Conservation (phyloP, 2,329 filamentous ascomycete genomes). For the Aspergillus japonicus region DNA sequence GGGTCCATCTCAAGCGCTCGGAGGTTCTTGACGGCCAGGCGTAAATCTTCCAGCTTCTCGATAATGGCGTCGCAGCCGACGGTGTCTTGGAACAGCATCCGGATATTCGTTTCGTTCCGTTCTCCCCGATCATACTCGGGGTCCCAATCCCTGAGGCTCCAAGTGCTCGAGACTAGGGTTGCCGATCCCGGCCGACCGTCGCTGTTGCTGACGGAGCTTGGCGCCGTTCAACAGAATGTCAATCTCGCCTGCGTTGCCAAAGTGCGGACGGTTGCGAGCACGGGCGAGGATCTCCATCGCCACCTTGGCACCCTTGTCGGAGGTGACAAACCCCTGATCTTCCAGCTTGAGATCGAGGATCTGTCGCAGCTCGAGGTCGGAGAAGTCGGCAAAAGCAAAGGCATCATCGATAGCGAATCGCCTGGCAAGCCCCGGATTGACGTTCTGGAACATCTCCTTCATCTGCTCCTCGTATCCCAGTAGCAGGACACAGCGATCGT, state of each 20-base stretch:
- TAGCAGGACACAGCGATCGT: slow-evolving; percentile 70
- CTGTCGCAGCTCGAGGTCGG: slow-evolving; percentile 53
- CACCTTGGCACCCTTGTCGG: slow-evolving; percentile 51
- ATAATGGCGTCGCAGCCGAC: slow-evolving; percentile 53
- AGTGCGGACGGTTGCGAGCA: slow-evolving; percentile 62
- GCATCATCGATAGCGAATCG: slow-evolving; percentile 64
- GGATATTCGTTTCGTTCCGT: too few relatives aligned
- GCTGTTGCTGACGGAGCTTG: slow-evolving; percentile 54
- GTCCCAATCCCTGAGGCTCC: slow-evolving; percentile 35
- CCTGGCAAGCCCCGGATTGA: slow-evolving; percentile 67
- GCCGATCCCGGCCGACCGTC: slow-evolving; percentile 17
- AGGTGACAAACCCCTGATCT: slow-evolving; percentile 54
- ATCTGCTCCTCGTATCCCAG: slow-evolving; percentile 70
- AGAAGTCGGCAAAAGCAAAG: slow-evolving; percentile 70
- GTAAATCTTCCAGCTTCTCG: slow-evolving; percentile 54
- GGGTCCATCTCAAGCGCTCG: slow-evolving; percentile 55
- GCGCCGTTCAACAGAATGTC: slow-evolving; percentile 64
- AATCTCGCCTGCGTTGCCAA: slow-evolving; percentile 73
- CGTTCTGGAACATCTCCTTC: slow-evolving; percentile 69
- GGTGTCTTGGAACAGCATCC: too few relatives aligned
- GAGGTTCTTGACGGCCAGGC: slow-evolving; percentile 53
- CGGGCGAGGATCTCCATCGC: slow-evolving; percentile 62
- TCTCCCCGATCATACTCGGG: too few relatives aligned
- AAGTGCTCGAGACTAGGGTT: background rate
- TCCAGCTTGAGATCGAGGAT: slow-evolving; percentile 66